A percentile compares a stretch with the other conserved stretches of the same genome.
Evolutionary conservation across 352 stramenopile genomes (phyloP).

Genomic region (Phytophthora citrophthora): DNA sequence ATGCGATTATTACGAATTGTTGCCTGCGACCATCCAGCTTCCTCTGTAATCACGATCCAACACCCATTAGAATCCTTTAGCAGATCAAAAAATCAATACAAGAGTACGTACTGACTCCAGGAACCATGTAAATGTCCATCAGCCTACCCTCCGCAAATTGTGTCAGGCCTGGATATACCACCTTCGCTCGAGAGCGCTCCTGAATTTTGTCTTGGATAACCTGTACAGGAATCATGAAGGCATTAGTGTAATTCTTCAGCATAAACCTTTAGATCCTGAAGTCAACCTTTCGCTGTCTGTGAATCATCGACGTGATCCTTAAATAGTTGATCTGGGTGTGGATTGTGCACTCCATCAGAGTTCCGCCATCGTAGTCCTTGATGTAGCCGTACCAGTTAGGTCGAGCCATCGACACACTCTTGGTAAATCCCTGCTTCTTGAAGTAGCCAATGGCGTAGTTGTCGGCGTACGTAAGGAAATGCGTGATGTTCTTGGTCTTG

Average conservation of each 20-base stretch:
- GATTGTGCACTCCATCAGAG: slow-evolving; percentile 99
- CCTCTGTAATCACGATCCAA: slow-evolving; percentile 46
- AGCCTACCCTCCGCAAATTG: slow-evolving; percentile 80
- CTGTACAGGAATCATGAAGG: slow-evolving; percentile 30
- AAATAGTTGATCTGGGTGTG: slow-evolving; percentile 98
- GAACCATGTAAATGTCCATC: slow-evolving; percentile 90
- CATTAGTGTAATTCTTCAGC: slow-evolving; percentile 2
- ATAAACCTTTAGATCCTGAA: background rate
- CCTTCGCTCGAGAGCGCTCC: slow-evolving; percentile 69
- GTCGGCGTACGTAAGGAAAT: slow-evolving; percentile 99
- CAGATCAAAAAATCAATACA: background rate
- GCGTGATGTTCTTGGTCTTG: slow-evolving; percentile 88
- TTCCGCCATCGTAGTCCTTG: slow-evolving; percentile 99
- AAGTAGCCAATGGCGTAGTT: slow-evolving; percentile 99
- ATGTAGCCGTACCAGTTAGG: slow-evolving; percentile 98
- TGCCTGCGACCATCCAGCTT: slow-evolving; percentile 85
- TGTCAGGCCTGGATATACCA: slow-evolving; percentile 76
- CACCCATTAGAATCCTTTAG: background rate
- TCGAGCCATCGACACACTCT: slow-evolving; percentile 85
- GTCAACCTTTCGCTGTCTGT: slow-evolving; percentile 92
- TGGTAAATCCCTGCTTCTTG: slow-evolving; percentile 97
- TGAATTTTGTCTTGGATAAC: slow-evolving; percentile 87
- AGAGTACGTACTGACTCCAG: slow-evolving; percentile 79
- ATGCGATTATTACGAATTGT: slow-evolving; percentile 89
- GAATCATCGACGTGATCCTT: slow-evolving; percentile 94